Conservation (phyloP, 2,329 filamentous ascomycete species). For the Nannizziopsis barbatae region DNA sequence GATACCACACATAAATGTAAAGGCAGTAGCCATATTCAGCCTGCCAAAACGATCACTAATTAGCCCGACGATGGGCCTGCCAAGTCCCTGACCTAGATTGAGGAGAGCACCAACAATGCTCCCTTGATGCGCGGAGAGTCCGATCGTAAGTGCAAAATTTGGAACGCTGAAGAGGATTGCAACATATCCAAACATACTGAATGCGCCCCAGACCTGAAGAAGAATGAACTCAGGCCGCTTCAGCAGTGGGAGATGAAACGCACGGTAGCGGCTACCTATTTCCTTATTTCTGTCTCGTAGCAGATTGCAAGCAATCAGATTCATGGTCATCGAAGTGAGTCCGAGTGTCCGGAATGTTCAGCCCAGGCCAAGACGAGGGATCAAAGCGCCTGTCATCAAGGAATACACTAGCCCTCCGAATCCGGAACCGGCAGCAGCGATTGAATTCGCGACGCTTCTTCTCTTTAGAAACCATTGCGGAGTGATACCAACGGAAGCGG, state of each 20-base stretch:
- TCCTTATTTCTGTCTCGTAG: conserved; percentile 49
- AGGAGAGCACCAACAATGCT: conserved; percentile 51
- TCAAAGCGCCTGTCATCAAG: conserved; percentile 47
- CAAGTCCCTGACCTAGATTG: conserved; percentile 50
- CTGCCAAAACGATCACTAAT: conserved; percentile 50
- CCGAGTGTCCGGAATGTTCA: conserved; percentile 54
- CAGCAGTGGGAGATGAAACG: conserved; percentile 46
- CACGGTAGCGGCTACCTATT: conserved; percentile 41
- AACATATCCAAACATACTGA: conserved; percentile 56
- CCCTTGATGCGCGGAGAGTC: conserved; percentile 49
- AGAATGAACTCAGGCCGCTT: conserved; percentile 45
- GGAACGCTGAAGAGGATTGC: conserved; percentile 54
- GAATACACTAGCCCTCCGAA: conserved; percentile 50
- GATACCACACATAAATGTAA: conserved; percentile 46
- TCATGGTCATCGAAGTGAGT: conserved; percentile 43
- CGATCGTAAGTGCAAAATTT: conserved; percentile 50
- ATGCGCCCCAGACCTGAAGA: conserved; percentile 48
- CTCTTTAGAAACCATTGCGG: conserved; percentile 53
- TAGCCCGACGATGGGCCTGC: conserved; percentile 51
- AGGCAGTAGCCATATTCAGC: conserved; percentile 49
- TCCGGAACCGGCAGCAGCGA: conserved; percentile 48
- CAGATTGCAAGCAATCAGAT: conserved; percentile 44
- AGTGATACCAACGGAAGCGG: conserved; percentile 44
- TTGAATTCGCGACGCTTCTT: conserved; percentile 49
- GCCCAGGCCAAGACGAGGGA: conserved; percentile 43